Evolutionary conservation across 2,329 filamentous ascomycete species (phyloP).

Genomic region (Fusarium haematococcum): DNA sequence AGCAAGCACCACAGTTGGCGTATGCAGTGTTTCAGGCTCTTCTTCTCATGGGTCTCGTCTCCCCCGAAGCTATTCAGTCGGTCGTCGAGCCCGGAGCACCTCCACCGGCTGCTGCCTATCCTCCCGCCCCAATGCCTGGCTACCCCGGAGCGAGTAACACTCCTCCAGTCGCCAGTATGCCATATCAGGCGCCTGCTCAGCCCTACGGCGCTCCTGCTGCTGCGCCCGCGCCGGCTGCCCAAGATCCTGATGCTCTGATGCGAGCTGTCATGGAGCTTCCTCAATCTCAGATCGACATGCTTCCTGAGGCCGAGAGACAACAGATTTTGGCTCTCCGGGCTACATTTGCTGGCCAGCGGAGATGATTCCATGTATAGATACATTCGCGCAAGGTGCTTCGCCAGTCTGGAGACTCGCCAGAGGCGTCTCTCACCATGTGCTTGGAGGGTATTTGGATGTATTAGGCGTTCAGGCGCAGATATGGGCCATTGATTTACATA

Average conservation of each 20-base stretch:
- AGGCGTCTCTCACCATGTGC: slow-evolving; percentile 10
- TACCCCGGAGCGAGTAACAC: slow-evolving; percentile 59
- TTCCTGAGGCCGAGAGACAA: slow-evolving; percentile 79
- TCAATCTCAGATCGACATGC: slow-evolving; percentile 81
- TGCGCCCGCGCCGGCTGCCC: slow-evolving; percentile 50
- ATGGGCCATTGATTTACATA: slow-evolving; percentile 13
- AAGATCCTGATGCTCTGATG: slow-evolving; percentile 79
- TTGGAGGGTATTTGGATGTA: slow-evolving; percentile 20
- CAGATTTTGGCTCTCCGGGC: slow-evolving; percentile 85
- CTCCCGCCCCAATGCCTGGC: slow-evolving; percentile 49
- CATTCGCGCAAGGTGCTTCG: neutral
- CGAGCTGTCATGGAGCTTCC: slow-evolving; percentile 85
- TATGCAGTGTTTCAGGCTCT: slow-evolving; percentile 97
- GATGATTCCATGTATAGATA: slow-evolving; percentile 34
- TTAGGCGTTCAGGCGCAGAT: slow-evolving; percentile 38
- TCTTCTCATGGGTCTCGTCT: slow-evolving; percentile 91
- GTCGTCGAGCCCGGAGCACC: slow-evolving; percentile 75
- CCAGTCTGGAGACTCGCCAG: neutral
- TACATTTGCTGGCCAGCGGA: slow-evolving; percentile 63
- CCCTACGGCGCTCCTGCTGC: slow-evolving; percentile 51
- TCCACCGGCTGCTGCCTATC: slow-evolving; percentile 52
- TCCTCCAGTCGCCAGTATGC: slow-evolving; percentile 58
- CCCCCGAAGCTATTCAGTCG: slow-evolving; percentile 82
- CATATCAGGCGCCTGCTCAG: slow-evolving; percentile 60
- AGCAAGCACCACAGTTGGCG: slow-evolving; percentile 89